These are phyloP conservation scores for Exophiala alcalophila DNA, from an alignment of 2,329 filamentous ascomycete species.

Conservation along the genomic window DNA sequence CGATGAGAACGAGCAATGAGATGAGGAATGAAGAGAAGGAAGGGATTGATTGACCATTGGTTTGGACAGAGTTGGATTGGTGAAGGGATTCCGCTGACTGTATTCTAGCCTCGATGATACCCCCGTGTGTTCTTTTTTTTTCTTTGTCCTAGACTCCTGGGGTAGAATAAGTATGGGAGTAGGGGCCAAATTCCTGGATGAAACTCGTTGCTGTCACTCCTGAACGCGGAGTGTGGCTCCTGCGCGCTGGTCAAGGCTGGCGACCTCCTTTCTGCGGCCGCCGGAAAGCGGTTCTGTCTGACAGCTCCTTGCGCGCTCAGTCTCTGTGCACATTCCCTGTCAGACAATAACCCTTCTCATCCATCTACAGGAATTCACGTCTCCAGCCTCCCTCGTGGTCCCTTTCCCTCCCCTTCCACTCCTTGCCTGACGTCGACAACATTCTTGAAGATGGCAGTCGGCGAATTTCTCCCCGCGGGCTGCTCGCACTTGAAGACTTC, in stretches of 20 bases:
- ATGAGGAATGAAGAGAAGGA: slow-evolving; percentile 8
- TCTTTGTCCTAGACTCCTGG: neutral
- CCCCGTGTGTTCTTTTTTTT: slow-evolving; percentile 1
- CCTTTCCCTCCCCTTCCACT: slow-evolving; percentile 3
- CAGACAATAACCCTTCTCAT: too few species aligned
- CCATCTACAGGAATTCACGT: slow-evolving; percentile 3
- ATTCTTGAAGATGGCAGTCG: slow-evolving; percentile 20
- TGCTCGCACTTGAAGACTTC: slow-evolving; percentile 4
- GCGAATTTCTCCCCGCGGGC: slow-evolving; percentile 2
- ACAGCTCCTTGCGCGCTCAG: too few species aligned
- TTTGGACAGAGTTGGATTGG: slow-evolving; percentile 9
- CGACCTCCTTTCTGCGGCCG: too few species aligned
- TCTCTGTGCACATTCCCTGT: too few species aligned
- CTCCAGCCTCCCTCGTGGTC: neutral
- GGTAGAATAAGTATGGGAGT: neutral
- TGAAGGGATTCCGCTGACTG: neutral
- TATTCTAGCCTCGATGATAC: slow-evolving; percentile 6
- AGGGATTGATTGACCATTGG: slow-evolving; percentile 7
- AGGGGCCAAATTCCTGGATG: slow-evolving; percentile 7
- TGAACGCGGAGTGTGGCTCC: too few species aligned
- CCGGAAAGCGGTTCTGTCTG: too few species aligned
- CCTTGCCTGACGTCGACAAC: slow-evolving; percentile 10
- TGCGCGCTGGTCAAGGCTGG: too few species aligned
- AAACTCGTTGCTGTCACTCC: neutral
- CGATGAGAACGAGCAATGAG: neutral